phyloP scores from a whole-genome alignment of 2,329 filamentous ascomycete genomes.

The Trichoderma sp. region DNA sequence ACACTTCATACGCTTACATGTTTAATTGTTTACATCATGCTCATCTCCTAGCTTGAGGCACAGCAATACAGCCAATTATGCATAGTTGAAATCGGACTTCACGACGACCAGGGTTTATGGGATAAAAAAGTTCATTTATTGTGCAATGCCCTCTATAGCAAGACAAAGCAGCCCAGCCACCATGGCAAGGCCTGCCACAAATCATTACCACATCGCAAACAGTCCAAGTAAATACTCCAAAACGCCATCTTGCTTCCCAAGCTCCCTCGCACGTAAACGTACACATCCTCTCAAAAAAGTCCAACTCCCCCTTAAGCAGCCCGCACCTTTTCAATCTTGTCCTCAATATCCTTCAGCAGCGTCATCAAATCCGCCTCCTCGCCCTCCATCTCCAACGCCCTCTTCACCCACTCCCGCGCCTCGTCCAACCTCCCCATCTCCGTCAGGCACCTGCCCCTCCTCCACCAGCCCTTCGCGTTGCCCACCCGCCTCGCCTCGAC shows the following conservation, averaged over 20 bases:
- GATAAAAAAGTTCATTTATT: background rate
- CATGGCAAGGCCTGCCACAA: background rate
- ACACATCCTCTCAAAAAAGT: too few relatives aligned
- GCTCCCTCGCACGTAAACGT: background rate
- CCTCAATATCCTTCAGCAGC: conserved; percentile 66
- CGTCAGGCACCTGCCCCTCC: conserved; percentile 78
- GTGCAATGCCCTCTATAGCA: background rate
- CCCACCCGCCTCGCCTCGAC: conserved; percentile 84
- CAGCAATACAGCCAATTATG: too few relatives aligned
- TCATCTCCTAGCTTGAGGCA: too few relatives aligned
- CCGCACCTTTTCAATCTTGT: conserved; percentile 48
- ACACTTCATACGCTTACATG: too few relatives aligned
- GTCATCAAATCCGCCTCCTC: conserved; percentile 66
- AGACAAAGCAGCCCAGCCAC: background rate
- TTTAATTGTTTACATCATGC: too few relatives aligned
- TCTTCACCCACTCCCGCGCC: conserved; percentile 76
- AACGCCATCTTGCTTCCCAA: conserved; percentile 8
- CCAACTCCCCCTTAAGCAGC: conserved; percentile 13
- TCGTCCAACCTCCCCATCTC: conserved; percentile 91
- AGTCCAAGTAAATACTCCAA: background rate
- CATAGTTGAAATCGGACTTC: background rate
- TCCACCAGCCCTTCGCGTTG: conserved; percentile 95
- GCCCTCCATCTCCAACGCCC: conserved; percentile 81
- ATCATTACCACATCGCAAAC: background rate
- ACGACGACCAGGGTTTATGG: background rate